These are phyloP conservation scores for Sophora flavescens DNA, from an alignment of 306 rosid genomes.

Conservation along the genomic window DNA sequence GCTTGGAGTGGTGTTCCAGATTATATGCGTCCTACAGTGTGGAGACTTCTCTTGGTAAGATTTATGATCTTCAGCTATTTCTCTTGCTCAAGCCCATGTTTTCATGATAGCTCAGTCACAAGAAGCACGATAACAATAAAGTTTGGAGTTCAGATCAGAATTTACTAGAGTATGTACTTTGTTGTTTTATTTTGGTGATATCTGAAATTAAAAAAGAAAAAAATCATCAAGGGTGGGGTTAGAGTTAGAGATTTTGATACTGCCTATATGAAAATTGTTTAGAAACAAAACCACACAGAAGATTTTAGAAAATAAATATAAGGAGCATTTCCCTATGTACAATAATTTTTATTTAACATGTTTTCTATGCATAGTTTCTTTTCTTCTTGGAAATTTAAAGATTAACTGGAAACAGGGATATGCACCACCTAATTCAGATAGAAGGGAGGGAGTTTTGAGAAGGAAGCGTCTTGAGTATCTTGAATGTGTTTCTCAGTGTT, in stretches of 20 bases:
- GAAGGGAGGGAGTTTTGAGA: constrained; percentile 93
- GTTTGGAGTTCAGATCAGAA: constrained; percentile 12
- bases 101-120: constrained; percentile 28
- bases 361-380: constrained; percentile 36
- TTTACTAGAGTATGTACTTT: constrained; percentile 33
- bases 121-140: constrained; percentile 1
- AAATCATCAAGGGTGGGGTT: constrained; percentile 6
- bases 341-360: constrained; percentile 17
- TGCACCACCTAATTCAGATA: constrained; percentile 99
- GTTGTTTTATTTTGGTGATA: constrained; percentile 38
- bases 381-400: constrained; percentile 67
- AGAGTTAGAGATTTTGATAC: constrained; percentile 6
- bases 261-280: constrained; percentile 8
- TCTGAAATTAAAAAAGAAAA: not conserved
- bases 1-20: constrained; percentile 97
- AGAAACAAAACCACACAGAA: constrained; percentile 12
- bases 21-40: constrained; percentile 90
- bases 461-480: constrained; percentile 97
- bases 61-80: constrained; percentile 25
- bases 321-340: constrained; percentile 16
- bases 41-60: constrained; percentile 98
- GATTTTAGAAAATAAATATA: constrained; percentile 24
- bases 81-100: constrained; percentile 15
- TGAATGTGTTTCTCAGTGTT: constrained; percentile 86
- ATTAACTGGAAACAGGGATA: constrained; percentile 97